Conservation (phyloP, 306 rosid genomes). For the Pachyrhizus erosus region DNA sequence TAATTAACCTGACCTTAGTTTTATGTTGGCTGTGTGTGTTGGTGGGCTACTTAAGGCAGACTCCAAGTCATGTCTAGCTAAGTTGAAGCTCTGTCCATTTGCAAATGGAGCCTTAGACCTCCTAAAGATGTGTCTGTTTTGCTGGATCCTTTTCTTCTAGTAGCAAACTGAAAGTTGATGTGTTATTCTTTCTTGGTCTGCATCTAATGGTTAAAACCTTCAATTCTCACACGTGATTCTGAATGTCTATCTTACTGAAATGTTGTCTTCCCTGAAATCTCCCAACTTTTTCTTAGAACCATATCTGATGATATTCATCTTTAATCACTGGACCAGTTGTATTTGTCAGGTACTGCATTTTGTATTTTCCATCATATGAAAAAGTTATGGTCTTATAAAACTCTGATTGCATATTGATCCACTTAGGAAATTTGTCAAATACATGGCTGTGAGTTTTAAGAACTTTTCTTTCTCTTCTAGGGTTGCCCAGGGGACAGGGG, state of each 20-base stretch:
- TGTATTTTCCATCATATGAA: constrained; percentile 14
- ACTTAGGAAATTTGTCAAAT: not conserved
- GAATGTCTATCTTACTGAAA: not conserved
- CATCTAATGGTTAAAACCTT: not conserved
- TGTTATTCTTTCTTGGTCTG: constrained; percentile 15
- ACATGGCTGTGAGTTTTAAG: not conserved
- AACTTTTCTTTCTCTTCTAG: not conserved
- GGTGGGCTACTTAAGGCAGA: too few relatives aligned
- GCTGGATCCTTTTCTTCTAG: too few relatives aligned
- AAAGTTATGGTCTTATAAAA: not conserved
- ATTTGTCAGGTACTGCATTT: not conserved
- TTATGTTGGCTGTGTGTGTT: too few relatives aligned
- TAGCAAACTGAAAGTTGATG: not conserved
- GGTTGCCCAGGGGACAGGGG: not conserved
- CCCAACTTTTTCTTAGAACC: not conserved
- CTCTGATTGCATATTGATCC: not conserved
- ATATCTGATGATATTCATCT: constrained; percentile 11
- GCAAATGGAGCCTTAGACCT: too few relatives aligned
- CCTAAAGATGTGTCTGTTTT: too few relatives aligned
- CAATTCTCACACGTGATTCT: not conserved
- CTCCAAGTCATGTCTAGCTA: too few relatives aligned
- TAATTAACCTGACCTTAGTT: too few relatives aligned
- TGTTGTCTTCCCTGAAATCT: not conserved
- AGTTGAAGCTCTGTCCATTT: too few relatives aligned
- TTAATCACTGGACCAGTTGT: constrained; percentile 1